Evolutionary conservation across 2,329 filamentous ascomycete species (phyloP).

Genomic region (Stenocarpella maydis): DNA sequence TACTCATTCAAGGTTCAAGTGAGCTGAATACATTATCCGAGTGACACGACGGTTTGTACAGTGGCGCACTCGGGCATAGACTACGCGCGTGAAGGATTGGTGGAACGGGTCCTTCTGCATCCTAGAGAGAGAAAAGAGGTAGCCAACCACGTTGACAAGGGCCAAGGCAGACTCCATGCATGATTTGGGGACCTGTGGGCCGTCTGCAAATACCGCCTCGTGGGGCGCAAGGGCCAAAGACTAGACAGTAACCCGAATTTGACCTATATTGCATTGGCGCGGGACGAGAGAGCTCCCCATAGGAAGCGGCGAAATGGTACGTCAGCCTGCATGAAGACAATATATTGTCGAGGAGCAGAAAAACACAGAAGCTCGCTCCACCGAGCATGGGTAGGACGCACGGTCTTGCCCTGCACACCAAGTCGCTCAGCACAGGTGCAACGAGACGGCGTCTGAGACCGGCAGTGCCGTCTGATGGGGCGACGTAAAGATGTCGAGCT

Average conservation of each 20-base stretch:
- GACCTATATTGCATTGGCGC: not conserved
- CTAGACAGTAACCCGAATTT: not conserved
- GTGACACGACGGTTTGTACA: not conserved
- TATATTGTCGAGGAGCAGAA: too few species aligned
- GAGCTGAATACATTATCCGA: slow-evolving; percentile 11
- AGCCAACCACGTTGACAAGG: slow-evolving; percentile 17
- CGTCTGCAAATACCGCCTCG: slow-evolving; percentile 6
- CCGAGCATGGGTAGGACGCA: not conserved
- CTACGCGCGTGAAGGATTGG: slow-evolving; percentile 21
- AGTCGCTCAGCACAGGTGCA: not conserved
- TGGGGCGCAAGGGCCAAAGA: not conserved
- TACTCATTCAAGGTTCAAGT: slow-evolving; percentile 4
- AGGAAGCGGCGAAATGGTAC: slow-evolving; percentile 2
- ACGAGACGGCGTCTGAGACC: not conserved
- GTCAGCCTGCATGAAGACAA: not conserved
- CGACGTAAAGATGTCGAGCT: not conserved
- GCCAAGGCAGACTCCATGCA: slow-evolving; percentile 28
- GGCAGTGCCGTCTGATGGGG: slow-evolving; percentile 29
- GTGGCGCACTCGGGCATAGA: slow-evolving; percentile 20
- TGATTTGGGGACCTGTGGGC: not conserved
- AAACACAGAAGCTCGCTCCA: not conserved
- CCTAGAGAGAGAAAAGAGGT: slow-evolving; percentile 2
- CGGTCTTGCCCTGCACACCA: not conserved
- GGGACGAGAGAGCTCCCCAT: not conserved
- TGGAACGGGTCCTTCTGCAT: slow-evolving; percentile 4